Percentiles rank a stretch among this genome's conserved stretches.
phyloP scores from a whole-genome alignment of 1,284 basidiomycete genomes.

The Trichosporon sp. region DNA sequence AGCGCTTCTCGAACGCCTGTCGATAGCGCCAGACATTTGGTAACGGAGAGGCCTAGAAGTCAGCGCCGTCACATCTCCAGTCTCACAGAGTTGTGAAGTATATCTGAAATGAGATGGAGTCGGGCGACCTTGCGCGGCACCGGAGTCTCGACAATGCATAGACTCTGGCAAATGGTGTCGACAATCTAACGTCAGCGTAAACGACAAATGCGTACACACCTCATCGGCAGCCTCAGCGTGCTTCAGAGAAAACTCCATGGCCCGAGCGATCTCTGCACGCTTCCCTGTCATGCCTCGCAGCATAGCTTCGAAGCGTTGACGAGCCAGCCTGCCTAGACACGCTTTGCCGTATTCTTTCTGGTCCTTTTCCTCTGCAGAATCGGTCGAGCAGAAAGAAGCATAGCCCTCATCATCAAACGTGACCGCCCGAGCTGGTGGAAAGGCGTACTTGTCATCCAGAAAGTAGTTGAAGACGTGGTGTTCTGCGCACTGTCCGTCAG shows the following conservation, averaged over 20 bases:
- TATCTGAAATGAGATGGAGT: constrained; percentile 93
- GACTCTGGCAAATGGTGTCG: constrained; percentile 79
- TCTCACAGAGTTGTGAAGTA: constrained; percentile 85
- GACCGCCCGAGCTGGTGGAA: constrained; percentile 60
- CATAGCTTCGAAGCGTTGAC: constrained; percentile 83
- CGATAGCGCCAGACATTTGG: constrained; percentile 81
- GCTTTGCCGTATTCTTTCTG: constrained; percentile 72
- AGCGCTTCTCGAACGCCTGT: constrained; percentile 80
- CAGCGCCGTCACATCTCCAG: not conserved
- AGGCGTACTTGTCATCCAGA: constrained; percentile 66
- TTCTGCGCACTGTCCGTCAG: constrained; percentile 9
- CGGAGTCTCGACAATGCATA: constrained; percentile 82
- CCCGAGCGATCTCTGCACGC: constrained; percentile 85
- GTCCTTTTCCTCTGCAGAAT: constrained; percentile 92
- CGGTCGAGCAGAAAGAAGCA: constrained; percentile 88
- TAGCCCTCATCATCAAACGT: constrained; percentile 92
- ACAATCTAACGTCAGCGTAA: constrained; percentile 64
- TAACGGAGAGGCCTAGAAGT: constrained; percentile 49
- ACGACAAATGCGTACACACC: constrained; percentile 58
- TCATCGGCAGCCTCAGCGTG: constrained; percentile 91
- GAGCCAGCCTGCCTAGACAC: constrained; percentile 72
- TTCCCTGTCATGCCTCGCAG: constrained; percentile 81
- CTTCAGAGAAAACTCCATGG: constrained; percentile 93
- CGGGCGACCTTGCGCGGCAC: constrained; percentile 95
- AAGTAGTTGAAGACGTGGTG: constrained; percentile 78